Evolutionary conservation across 257 asterid genomes (phyloP).

Genomic region (Ilex aquifolium): DNA sequence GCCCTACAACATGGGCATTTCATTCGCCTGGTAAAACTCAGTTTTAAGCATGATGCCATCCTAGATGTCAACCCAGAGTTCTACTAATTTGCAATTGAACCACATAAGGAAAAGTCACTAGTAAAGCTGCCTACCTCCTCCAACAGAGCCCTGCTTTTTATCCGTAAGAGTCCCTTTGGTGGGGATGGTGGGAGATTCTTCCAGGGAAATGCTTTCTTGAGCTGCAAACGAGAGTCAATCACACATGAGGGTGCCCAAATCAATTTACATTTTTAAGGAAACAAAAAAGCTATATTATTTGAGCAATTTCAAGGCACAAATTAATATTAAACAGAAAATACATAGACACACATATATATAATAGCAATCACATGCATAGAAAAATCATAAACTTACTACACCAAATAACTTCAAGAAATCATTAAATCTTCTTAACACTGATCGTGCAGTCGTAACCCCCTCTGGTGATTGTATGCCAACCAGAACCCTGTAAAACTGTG

Average conservation of each 20-base stretch:
- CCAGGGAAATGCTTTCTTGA: slow-evolving; percentile 66
- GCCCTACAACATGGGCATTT: not conserved
- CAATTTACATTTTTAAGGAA: not conserved
- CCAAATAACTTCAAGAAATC: slow-evolving; percentile 86
- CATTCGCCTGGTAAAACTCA: not conserved
- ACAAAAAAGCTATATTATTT: too few relatives aligned
- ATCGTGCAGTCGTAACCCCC: slow-evolving; percentile 76
- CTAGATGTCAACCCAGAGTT: not conserved
- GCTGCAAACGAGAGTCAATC: slow-evolving; percentile 43
- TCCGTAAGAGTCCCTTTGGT: slow-evolving; percentile 76
- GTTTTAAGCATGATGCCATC: not conserved
- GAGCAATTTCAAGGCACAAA: not conserved
- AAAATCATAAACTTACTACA: slow-evolving; percentile 59
- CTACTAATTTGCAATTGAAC: not conserved
- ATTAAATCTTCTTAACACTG: slow-evolving; percentile 84
- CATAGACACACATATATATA: too few relatives aligned
- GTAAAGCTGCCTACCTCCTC: slow-evolving; percentile 62
- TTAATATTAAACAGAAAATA: too few relatives aligned
- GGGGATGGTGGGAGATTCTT: slow-evolving; percentile 81
- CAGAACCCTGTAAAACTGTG: slow-evolving; percentile 97
- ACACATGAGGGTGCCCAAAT: slow-evolving; percentile 3
- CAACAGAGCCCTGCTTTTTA: slow-evolving; percentile 80
- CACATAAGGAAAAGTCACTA: not conserved
- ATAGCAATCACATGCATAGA: not conserved
- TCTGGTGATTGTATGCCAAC: slow-evolving; percentile 91